phyloP scores from a whole-genome alignment of 2,329 filamentous ascomycete genomes.

The Ophiocordyceps unilateralis region DNA sequence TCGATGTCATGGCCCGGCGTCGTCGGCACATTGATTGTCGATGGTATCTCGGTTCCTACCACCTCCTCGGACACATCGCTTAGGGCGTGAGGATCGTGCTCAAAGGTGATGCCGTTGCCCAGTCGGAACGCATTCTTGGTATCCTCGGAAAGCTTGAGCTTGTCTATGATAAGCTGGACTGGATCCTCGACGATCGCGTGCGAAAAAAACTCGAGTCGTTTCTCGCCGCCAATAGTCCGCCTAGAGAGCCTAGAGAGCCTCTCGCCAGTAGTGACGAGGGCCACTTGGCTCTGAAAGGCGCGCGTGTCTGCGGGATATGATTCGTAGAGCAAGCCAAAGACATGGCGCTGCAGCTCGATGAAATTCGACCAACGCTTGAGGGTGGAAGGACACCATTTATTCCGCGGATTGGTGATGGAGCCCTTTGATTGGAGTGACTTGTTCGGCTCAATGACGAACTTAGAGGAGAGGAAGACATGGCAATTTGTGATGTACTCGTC shows the following conservation, averaged over 20 bases:
- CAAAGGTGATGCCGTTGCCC: conserved; percentile 13
- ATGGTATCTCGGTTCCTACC: not conserved
- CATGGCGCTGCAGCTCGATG: conserved; percentile 7
- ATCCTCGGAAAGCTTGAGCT: conserved; percentile 8
- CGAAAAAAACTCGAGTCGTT: conserved; percentile 12
- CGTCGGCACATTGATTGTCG: not conserved
- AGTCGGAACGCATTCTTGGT: conserved; percentile 9
- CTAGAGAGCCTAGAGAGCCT: conserved; percentile 8
- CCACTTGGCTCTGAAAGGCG: conserved; percentile 13
- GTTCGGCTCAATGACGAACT: conserved; percentile 10
- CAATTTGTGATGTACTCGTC: conserved; percentile 14
- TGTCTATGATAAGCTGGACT: conserved; percentile 12
- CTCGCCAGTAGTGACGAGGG: too few relatives aligned
- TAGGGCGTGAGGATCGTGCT: conserved; percentile 12
- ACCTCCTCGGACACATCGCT: conserved; percentile 7
- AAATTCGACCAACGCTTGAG: conserved; percentile 15
- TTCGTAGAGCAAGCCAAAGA: conserved; percentile 8
- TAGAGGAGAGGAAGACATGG: conserved; percentile 10
- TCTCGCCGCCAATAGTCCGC: conserved; percentile 11
- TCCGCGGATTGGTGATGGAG: conserved; percentile 11
- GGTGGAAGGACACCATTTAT: conserved; percentile 12
- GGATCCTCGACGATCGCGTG: conserved; percentile 13
- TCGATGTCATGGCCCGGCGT: conserved; percentile 7
- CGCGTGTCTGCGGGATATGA: conserved; percentile 7
- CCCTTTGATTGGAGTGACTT: conserved; percentile 9